Evolutionary conservation across 169 alveolate species (phyloP).

Genomic region (Plasmodium blacklocki): DNA sequence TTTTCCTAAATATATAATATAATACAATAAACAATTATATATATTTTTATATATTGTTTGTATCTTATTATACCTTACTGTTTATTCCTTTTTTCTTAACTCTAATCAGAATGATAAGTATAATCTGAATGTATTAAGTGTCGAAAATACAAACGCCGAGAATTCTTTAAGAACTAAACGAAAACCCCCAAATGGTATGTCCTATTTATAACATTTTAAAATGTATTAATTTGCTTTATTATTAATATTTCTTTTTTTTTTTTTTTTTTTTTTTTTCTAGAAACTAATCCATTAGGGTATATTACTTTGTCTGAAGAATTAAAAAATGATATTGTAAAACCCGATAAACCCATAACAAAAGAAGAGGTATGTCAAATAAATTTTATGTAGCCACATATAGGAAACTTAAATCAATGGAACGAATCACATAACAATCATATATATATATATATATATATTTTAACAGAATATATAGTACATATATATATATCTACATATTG

Average conservation of each 20-base stretch:
- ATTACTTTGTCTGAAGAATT: conserved; percentile 29
- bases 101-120: neutral
- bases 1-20: too few species aligned
- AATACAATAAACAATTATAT: too few species aligned
- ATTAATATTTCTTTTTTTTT: neutral
- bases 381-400: too few species aligned
- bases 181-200: neutral
- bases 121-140: conserved; percentile 12
- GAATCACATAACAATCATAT: neutral
- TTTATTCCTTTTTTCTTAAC: neutral
- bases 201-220: neutral
- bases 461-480: neutral
- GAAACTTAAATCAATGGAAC: too few species aligned
- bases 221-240: neutral
- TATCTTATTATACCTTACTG: too few species aligned
- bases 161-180: neutral
- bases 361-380: conserved; percentile 54
- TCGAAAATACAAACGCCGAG: neutral
- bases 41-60: too few species aligned
- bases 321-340: conserved; percentile 2
- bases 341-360: conserved; percentile 17
- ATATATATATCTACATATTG: neutral
- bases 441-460: conserved; percentile 3
- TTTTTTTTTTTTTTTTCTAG: conserved; percentile 9
- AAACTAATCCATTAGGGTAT: conserved; percentile 56